Conservation (phyloP, 2,329 filamentous ascomycete species). For the Capronia americana region DNA sequence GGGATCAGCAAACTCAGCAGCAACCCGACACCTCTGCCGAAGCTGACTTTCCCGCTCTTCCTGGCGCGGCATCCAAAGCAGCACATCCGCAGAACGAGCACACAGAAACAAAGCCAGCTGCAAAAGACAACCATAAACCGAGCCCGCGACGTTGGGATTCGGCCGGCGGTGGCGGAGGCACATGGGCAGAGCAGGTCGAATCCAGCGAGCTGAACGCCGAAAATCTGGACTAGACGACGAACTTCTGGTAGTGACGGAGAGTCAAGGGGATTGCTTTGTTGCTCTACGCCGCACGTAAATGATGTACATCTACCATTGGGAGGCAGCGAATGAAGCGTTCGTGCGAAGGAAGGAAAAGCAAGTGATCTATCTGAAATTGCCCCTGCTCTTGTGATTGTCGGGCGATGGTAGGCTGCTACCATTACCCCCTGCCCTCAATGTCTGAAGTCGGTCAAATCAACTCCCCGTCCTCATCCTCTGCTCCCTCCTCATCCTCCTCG, state of each 20-base stretch:
- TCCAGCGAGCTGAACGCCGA: conserved; percentile 31
- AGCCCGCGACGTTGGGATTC: conserved; percentile 22
- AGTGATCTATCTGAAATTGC: not conserved
- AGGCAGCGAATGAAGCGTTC: conserved; percentile 4
- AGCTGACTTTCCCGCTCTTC: conserved; percentile 39
- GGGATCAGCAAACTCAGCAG: conserved; percentile 11
- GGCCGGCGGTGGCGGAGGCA: conserved; percentile 27
- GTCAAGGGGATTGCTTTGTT: not conserved
- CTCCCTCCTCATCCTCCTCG: conserved; percentile 43
- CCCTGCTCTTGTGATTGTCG: not conserved
- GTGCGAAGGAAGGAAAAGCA: not conserved
- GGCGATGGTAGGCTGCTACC: conserved; percentile 4
- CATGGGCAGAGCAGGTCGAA: conserved; percentile 42
- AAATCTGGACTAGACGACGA: conserved; percentile 10
- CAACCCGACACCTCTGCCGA: conserved; percentile 33
- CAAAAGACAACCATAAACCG: conserved; percentile 10
- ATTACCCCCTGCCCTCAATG: not conserved
- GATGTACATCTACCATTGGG: not conserved
- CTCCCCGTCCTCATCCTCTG: conserved; percentile 43
- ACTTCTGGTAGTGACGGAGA: conserved; percentile 4
- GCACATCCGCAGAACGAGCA: conserved; percentile 9
- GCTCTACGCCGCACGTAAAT: not conserved
- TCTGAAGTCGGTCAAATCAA: conserved; percentile 40
- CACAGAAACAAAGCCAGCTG: conserved; percentile 3
- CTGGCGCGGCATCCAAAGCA: conserved; percentile 12